A percentile compares a stretch with the other conserved stretches of the same genome.
These are phyloP conservation scores for Fusarium sublunatum DNA, from an alignment of 2,329 filamentous ascomycete species.

Conservation along the genomic window DNA sequence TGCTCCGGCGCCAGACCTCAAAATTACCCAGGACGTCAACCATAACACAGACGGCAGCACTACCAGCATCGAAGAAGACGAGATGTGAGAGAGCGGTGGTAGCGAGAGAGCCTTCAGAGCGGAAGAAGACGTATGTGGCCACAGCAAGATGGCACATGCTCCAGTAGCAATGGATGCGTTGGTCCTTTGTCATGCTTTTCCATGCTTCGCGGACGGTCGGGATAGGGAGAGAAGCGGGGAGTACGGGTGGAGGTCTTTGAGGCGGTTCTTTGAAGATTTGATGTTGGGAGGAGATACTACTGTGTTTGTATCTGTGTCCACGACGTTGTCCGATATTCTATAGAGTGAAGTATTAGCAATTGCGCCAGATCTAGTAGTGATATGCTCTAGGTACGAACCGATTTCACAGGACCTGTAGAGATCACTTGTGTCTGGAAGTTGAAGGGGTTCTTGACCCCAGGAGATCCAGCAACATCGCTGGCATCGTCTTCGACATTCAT, in stretches of 20 bases:
- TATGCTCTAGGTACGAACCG: slow-evolving; percentile 63
- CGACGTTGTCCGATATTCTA: slow-evolving; percentile 90
- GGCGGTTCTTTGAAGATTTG: slow-evolving; percentile 97
- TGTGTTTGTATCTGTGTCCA: slow-evolving; percentile 98
- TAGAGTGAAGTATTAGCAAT: slow-evolving; percentile 13
- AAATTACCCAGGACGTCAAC: slow-evolving; percentile 97
- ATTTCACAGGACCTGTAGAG: slow-evolving; percentile 80
- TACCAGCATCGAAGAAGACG: slow-evolving; percentile 94
- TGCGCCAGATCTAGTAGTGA: background rate
- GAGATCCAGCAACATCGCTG: slow-evolving; percentile 30
- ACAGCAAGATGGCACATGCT: slow-evolving; percentile 88
- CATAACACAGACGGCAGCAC: slow-evolving; percentile 88
- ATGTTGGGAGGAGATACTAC: slow-evolving; percentile 86
- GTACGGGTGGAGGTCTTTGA: slow-evolving; percentile 82
- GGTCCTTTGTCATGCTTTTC: slow-evolving; percentile 88
- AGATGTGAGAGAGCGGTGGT: slow-evolving; percentile 93
- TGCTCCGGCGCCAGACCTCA: slow-evolving; percentile 95
- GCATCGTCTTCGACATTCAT: slow-evolving; percentile 36
- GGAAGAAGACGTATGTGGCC: slow-evolving; percentile 86
- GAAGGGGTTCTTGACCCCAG: slow-evolving; percentile 75
- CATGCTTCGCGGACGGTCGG: slow-evolving; percentile 90
- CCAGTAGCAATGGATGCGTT: slow-evolving; percentile 86
- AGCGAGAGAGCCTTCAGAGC: slow-evolving; percentile 84
- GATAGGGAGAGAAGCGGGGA: slow-evolving; percentile 91
- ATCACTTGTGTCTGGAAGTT: slow-evolving; percentile 91